Percentiles rank a stretch among this genome's conserved stretches.
These are phyloP conservation scores for Mycena rosella DNA, from an alignment of 768 basidiomycete species.

Conservation along the genomic window DNA sequence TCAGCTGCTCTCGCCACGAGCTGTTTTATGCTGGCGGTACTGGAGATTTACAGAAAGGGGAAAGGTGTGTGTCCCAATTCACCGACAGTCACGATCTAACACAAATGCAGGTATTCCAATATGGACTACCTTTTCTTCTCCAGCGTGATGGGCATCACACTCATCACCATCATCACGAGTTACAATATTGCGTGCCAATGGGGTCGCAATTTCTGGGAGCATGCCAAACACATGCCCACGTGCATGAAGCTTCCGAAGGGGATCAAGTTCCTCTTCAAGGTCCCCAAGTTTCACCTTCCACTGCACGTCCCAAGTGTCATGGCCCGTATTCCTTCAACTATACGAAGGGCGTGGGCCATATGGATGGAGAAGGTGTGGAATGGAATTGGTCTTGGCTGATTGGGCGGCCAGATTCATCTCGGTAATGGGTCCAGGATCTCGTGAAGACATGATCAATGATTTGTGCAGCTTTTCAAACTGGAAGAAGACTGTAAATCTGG, in stretches of 20 bases:
- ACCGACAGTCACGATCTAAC: not conserved
- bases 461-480: constrained; percentile 41
- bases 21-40: not conserved
- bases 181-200: constrained; percentile 48
- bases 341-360: constrained; percentile 40
- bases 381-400: constrained; percentile 47
- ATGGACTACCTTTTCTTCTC: constrained; percentile 40
- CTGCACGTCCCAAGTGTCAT: constrained; percentile 42
- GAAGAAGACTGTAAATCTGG: constrained; percentile 35
- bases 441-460: constrained; percentile 44
- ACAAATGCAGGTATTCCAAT: constrained; percentile 30
- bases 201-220: constrained; percentile 31
- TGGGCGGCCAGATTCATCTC: constrained; percentile 27
- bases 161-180: constrained; percentile 11
- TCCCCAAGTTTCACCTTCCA: constrained; percentile 52
- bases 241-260: not conserved
- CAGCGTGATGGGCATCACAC: not conserved
- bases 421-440: constrained; percentile 40
- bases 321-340: constrained; percentile 46
- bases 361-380: constrained; percentile 53
- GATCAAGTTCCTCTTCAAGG: constrained; percentile 1
- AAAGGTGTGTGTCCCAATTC: not conserved
- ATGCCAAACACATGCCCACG: constrained; percentile 23
- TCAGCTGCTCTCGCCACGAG: not conserved
- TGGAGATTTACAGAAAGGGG: not conserved